Conservation (phyloP, 208 protist species). For the Acanthamoeba quina region DNA sequence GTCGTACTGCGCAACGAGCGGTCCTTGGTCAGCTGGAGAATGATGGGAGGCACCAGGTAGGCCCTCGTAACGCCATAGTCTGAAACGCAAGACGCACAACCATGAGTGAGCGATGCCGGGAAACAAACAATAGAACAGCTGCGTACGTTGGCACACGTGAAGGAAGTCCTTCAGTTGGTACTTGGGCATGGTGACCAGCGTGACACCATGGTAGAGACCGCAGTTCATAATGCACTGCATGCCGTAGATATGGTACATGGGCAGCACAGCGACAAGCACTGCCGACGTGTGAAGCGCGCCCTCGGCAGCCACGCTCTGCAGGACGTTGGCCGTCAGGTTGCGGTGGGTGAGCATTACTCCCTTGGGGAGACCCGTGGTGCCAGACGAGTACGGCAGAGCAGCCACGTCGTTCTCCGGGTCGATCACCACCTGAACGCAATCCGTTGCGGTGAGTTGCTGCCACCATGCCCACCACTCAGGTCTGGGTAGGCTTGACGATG, state of each 20-base stretch:
- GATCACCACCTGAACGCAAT: not conserved
- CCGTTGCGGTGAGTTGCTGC: too few species aligned
- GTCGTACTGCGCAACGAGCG: slow-evolving; percentile 83
- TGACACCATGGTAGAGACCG: slow-evolving; percentile 7
- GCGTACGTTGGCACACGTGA: not conserved
- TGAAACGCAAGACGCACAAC: slow-evolving; percentile 57
- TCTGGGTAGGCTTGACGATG: not conserved
- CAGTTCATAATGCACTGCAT: slow-evolving; percentile 47
- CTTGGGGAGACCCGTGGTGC: slow-evolving; percentile 95
- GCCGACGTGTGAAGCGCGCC: slow-evolving; percentile 65
- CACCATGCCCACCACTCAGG: too few species aligned
- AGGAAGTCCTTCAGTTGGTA: slow-evolving; percentile 22
- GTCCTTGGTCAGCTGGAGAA: slow-evolving; percentile 89
- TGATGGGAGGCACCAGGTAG: slow-evolving; percentile 92
- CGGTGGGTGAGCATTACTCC: slow-evolving; percentile 96
- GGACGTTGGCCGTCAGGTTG: slow-evolving; percentile 93
- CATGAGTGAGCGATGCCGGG: too few species aligned
- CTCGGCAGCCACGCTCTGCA: slow-evolving; percentile 85
- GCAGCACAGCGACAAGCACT: slow-evolving; percentile 78
- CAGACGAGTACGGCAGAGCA: slow-evolving; percentile 77
- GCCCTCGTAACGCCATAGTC: slow-evolving; percentile 86
- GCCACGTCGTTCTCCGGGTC: not conserved
- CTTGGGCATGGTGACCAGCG: slow-evolving; percentile 23
- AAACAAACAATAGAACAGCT: too few species aligned
- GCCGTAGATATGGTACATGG: slow-evolving; percentile 69